A percentile compares a stretch with the other conserved stretches of the same genome.
phyloP scores from a whole-genome alignment of 1,284 basidiomycete genomes.

The Cerioporus squamosus region DNA sequence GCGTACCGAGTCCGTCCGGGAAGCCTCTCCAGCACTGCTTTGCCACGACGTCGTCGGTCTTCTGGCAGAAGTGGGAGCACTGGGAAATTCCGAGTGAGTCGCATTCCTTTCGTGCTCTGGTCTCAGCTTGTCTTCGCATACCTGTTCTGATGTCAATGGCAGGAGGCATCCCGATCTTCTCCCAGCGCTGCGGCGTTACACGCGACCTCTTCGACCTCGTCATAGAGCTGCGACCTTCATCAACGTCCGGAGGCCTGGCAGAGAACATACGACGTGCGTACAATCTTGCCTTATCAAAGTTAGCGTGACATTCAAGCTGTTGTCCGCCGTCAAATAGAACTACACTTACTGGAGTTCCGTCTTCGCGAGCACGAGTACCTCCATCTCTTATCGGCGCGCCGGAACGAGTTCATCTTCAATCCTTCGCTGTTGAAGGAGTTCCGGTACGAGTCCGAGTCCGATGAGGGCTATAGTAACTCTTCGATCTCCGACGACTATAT shows the following conservation, averaged over 20 bases:
- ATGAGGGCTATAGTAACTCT: neutral
- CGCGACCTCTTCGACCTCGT: neutral
- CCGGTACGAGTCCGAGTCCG: neutral
- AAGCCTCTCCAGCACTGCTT: conserved; percentile 4
- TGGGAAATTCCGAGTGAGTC: conserved; percentile 14
- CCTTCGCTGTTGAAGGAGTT: neutral
- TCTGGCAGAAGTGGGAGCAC: conserved; percentile 14
- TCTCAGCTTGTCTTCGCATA: neutral
- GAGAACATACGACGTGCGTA: conserved; percentile 1
- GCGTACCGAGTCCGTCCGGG: neutral
- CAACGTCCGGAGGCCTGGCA: neutral
- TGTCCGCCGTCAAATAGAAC: too few species aligned
- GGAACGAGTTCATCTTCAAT: neutral
- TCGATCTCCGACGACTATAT: conserved; percentile 1
- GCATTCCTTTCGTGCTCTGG: too few species aligned
- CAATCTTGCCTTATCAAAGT: too few species aligned
- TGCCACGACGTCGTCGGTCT: conserved; percentile 12
- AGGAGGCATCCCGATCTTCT: neutral
- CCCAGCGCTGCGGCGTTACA: neutral
- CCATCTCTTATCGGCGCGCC: neutral
- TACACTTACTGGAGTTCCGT: too few species aligned
- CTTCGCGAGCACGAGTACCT: too few species aligned
- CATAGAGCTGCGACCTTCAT: neutral
- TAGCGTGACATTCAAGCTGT: too few species aligned
- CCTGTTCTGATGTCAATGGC: neutral